phyloP scores from a whole-genome alignment of 2,329 filamentous ascomycete genomes.

The Hortaea sp. region DNA sequence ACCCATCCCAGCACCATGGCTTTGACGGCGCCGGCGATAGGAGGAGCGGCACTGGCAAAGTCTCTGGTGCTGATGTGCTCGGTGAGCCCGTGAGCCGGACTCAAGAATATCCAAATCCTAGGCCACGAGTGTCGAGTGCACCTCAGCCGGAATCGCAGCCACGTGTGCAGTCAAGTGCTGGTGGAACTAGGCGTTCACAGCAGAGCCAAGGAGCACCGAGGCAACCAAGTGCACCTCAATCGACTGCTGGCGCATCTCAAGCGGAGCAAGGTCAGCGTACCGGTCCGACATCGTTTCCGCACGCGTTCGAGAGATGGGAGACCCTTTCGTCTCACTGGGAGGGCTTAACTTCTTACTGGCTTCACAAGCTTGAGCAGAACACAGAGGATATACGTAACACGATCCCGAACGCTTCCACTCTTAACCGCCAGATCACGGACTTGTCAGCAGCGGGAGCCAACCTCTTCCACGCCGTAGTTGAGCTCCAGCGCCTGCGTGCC shows the following conservation, averaged over 20 bases:
- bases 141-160: constrained; percentile 16
- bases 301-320: constrained; percentile 97
- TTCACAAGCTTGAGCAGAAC: constrained; percentile 82
- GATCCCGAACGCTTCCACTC: constrained; percentile 66
- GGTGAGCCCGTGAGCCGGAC: constrained; percentile 23
- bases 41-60: constrained; percentile 16
- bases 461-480: constrained; percentile 93
- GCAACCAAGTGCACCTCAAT: constrained; percentile 13
- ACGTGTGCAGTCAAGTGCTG: constrained; percentile 11
- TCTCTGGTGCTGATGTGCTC: constrained; percentile 22
- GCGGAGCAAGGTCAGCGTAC: constrained; percentile 12
- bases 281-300: constrained; percentile 67
- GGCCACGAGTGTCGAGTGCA: constrained; percentile 12
- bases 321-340: constrained; percentile 96
- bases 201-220: constrained; percentile 14
- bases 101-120: constrained; percentile 10
- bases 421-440: constrained; percentile 90
- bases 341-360: constrained; percentile 94
- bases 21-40: constrained; percentile 14
- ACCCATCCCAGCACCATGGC: constrained; percentile 12
- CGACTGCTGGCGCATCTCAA: constrained; percentile 8
- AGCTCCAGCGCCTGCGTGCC: constrained; percentile 83
- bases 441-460: constrained; percentile 96
- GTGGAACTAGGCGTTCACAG: constrained; percentile 14
- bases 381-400: constrained; percentile 74